Conservation (phyloP, 129 eudicot species). For the Calendula officinalis region DNA sequence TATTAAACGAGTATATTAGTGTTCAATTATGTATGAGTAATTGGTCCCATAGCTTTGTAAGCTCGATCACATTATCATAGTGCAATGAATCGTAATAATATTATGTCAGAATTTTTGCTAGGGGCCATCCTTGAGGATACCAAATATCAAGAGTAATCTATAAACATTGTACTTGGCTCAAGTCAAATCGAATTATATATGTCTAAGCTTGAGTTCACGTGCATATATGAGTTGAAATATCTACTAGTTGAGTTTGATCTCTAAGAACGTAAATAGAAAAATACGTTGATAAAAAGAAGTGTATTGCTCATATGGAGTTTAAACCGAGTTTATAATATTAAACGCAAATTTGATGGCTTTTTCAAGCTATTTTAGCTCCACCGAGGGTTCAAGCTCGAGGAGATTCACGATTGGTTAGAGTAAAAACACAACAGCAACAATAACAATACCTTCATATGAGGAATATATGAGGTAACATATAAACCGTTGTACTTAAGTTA, state of each 20-base stretch:
- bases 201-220: neutral
- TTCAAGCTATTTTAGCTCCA: too few relatives aligned
- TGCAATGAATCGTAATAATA: slow-evolving; percentile 16
- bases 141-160: neutral
- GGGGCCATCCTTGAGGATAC: neutral
- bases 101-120: neutral
- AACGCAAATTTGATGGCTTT: too few relatives aligned
- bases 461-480: too few relatives aligned
- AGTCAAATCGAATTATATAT: neutral
- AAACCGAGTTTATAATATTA: too few relatives aligned
- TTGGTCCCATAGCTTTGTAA: slow-evolving; percentile 20
- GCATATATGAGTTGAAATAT: neutral
- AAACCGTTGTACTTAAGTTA: too few relatives aligned
- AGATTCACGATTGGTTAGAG: too few relatives aligned
- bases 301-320: neutral
- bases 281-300: too few relatives aligned
- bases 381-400: neutral
- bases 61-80: neutral
- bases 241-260: neutral
- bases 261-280: neutral
- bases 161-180: slow-evolving; percentile 16
- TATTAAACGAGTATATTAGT: slow-evolving; percentile 3
- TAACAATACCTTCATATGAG: too few relatives aligned
- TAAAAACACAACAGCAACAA: too few relatives aligned
- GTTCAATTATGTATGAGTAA: slow-evolving; percentile 13